Evolutionary conservation across 108 stramenopile genomes (phyloP).

Genomic region (Heterococcus sp.): DNA sequence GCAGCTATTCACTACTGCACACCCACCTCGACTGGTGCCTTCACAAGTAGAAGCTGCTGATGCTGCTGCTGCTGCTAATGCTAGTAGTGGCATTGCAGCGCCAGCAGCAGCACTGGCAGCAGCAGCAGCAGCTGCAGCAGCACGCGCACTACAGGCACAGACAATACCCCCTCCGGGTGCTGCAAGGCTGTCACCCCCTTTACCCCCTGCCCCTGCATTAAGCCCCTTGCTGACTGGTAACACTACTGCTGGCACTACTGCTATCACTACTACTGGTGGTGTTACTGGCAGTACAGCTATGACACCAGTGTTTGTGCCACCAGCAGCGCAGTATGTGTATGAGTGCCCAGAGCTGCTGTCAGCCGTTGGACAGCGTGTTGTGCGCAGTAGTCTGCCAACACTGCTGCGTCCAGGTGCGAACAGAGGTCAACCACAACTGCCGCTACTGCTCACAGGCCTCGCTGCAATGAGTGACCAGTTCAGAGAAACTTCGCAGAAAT

Average conservation of each 20-base stretch:
- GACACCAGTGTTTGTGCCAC: not conserved
- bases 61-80: not conserved
- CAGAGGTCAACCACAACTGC: not conserved
- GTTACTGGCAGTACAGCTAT: too few species aligned
- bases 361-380: not conserved
- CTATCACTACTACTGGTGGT: too few species aligned
- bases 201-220: not conserved
- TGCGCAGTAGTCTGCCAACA: not conserved
- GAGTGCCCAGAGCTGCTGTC: not conserved
- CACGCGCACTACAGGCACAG: not conserved
- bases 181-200: too few species aligned
- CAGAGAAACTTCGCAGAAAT: too few species aligned
- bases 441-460: not conserved
- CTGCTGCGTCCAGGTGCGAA: not conserved
- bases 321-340: not conserved
- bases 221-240: too few species aligned
- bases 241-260: too few species aligned
- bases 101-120: not conserved
- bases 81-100: not conserved
- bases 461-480: too few species aligned
- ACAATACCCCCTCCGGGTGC: not conserved
- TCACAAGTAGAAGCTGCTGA: not conserved
- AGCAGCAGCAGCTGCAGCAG: not conserved
- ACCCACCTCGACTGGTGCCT: conserved; percentile 48
- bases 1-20: conserved; percentile 69